Conservation (phyloP, 139 green algal genomes). For the Chlamydomonas sp. region DNA sequence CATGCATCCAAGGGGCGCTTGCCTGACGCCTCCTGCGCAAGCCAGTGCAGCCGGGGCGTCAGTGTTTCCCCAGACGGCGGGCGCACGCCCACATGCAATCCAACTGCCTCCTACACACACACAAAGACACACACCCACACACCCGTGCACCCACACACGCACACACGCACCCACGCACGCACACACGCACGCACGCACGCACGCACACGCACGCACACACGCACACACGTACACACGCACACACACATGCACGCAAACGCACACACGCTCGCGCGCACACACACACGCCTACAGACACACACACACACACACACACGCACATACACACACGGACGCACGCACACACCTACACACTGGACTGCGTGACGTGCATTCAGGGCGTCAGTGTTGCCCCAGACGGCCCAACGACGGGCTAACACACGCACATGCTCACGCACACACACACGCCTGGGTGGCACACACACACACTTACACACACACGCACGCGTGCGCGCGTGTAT, state of each 20-base stretch:
- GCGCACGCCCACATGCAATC: background rate
- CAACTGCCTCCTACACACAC: background rate
- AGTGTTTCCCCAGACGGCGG: too few species aligned
- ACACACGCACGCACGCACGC: background rate
- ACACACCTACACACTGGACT: too few species aligned
- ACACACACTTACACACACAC: background rate
- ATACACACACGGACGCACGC: background rate
- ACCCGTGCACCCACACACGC: background rate
- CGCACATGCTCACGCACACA: too few species aligned
- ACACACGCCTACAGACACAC: background rate
- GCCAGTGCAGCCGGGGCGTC: too few species aligned
- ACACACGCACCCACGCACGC: background rate
- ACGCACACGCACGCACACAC: background rate
- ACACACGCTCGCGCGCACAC: background rate
- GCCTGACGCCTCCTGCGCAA: slow-evolving; percentile 39
- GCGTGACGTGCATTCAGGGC: too few species aligned
- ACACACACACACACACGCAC: background rate
- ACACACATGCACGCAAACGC: too few species aligned
- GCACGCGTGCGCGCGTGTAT: background rate
- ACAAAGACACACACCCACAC: background rate
- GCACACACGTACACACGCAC: background rate
- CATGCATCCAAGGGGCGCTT: slow-evolving; percentile 69
- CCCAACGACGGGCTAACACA: too few species aligned
- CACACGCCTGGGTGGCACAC: background rate
- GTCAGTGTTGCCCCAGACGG: too few species aligned